Percentiles rank a stretch among this genome's conserved stretches.
phyloP scores from a whole-genome alignment of 73 alveolate species.

The Symbiodinium pilosum region DNA sequence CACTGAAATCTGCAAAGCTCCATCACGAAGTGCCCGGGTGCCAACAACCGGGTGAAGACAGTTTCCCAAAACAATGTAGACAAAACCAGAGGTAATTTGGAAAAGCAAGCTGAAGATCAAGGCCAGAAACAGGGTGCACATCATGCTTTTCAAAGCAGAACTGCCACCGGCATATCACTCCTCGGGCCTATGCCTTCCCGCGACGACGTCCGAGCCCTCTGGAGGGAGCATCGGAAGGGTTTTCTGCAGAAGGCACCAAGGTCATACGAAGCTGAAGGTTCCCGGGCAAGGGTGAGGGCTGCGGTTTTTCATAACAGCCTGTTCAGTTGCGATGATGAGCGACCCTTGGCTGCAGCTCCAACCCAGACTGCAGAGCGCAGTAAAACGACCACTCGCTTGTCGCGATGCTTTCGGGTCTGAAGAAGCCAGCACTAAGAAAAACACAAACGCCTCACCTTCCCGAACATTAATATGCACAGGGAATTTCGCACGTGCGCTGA shows the following conservation, averaged over 20 bases:
- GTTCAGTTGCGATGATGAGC: slow-evolving; percentile 34
- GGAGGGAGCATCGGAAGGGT: slow-evolving; percentile 28
- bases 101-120: neutral
- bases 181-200: neutral
- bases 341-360: slow-evolving; percentile 43
- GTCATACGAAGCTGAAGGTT: slow-evolving; percentile 5
- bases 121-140: slow-evolving; percentile 4
- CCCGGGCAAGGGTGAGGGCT: neutral
- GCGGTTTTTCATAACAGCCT: neutral
- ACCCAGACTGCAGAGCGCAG: slow-evolving; percentile 1
- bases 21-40: slow-evolving; percentile 39
- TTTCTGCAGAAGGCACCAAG: slow-evolving; percentile 16
- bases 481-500: slow-evolving; percentile 14
- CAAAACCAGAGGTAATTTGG: neutral
- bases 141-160: slow-evolving; percentile 6
- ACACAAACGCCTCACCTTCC: slow-evolving; percentile 32
- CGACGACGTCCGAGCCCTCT: neutral
- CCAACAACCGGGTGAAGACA: slow-evolving; percentile 13
- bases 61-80: neutral
- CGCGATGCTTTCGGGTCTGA: neutral
- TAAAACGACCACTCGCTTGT: neutral
- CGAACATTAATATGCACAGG: slow-evolving; percentile 21
- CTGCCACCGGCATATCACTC: neutral
- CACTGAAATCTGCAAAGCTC: neutral
- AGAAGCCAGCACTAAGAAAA: neutral